These are phyloP conservation scores for Aureobasidium mangrovei DNA, from an alignment of 2,329 filamentous ascomycete species.

Conservation along the genomic window DNA sequence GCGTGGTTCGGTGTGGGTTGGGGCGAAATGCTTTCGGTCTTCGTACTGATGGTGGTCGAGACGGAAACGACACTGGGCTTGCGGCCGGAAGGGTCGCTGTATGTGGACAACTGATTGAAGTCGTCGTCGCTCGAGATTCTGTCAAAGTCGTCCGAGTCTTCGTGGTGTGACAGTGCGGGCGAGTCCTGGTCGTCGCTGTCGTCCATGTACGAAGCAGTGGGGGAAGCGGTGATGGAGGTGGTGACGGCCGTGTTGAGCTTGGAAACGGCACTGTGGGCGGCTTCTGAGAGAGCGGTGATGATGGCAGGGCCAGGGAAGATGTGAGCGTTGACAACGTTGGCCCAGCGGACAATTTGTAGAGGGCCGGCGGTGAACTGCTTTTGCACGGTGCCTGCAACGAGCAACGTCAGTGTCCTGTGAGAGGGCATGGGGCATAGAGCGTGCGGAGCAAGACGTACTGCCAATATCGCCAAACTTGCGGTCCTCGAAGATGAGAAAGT, in stretches of 20 bases:
- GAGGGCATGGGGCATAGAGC: not conserved
- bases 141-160: constrained; percentile 31
- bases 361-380: constrained; percentile 46
- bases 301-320: constrained; percentile 45
- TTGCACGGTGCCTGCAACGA: constrained; percentile 41
- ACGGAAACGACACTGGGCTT: constrained; percentile 72
- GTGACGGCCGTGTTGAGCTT: constrained; percentile 43
- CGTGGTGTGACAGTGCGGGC: constrained; percentile 20
- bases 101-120: constrained; percentile 15
- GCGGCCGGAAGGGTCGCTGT: constrained; percentile 43
- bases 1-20: constrained; percentile 31
- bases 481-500: constrained; percentile 47
- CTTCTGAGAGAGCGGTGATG: constrained; percentile 41
- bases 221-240: constrained; percentile 41
- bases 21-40: constrained; percentile 56
- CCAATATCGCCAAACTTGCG: constrained; percentile 49
- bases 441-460: constrained; percentile 30
- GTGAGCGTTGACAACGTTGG: constrained; percentile 45
- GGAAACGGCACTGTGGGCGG: constrained; percentile 38
- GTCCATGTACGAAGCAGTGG: constrained; percentile 35
- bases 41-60: constrained; percentile 71
- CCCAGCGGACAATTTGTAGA: constrained; percentile 44
- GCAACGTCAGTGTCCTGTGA: not conserved
- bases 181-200: constrained; percentile 31
- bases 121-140: constrained; percentile 17